Base-by-base conservation (phyloP, 2,329 filamentous ascomycete genomes). In the Huntiella omanensis region DNA sequence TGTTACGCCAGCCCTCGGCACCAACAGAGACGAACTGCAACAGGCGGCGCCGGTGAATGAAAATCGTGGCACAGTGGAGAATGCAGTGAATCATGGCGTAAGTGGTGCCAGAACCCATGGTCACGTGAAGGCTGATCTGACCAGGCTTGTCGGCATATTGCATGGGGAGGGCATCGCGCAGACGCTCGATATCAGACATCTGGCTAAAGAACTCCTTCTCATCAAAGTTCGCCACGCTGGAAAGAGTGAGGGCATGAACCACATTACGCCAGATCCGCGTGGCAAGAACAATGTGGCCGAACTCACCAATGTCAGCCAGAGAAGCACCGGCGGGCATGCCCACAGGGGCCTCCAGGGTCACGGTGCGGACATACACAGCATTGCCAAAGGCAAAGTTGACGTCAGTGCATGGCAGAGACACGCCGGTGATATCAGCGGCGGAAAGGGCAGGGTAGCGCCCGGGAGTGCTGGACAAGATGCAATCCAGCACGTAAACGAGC, bases 381-480 rank as follows among this genome's bases (percentile, higher is more conserved):
- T 73, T 76, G 39, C 71, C 72, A 56, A 76, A 77, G 53, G 73
- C 70, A 57, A 71, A 77, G 62, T 73, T 74, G 60, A 75, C 74
- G 51, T 76, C 73, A 8, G 67, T 66, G 57, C 73, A 76, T 1
- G 73, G 73, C 34, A 77, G 62, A 2, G 72, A 64, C 7, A 75
- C 66, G 50, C 72, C 70, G 43, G 65, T 63, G 6, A 71, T 66
- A 52, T 76, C 72, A 46, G 67, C 68, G 15, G 64, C 61, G 1
- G 70, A 69, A 17, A 76, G 60, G 4, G 72, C 71, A 2, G 73
- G 66, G 53, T 70, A 70, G 22, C 73, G 71, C 44, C 73, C 73
- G 10, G 73, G 72, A 46, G 71, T 75, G 60, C 71, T 75, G 13
- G 72, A 75, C 38, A 77, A 60, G 52, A 77, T 69, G 56, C 71